Conservation (phyloP, 139 green algal species). For the Picochlorum sp. region DNA sequence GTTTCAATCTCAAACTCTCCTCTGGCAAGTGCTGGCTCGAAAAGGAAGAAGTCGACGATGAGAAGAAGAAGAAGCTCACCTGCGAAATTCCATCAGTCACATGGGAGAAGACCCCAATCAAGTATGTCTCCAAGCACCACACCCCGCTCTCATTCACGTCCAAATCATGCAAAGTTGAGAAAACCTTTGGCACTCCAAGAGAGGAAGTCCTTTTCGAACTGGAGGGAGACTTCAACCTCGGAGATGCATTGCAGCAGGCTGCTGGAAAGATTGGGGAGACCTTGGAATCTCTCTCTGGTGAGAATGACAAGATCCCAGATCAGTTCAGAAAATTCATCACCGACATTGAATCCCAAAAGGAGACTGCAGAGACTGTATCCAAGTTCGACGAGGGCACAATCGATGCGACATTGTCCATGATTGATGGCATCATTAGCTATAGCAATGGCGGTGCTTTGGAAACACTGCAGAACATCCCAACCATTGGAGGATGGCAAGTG, state of each 20-base stretch:
- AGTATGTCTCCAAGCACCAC: constrained; percentile 17
- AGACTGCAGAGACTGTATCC: constrained; percentile 1
- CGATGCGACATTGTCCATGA: background rate
- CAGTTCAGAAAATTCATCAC: background rate
- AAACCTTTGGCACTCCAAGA: constrained; percentile 18
- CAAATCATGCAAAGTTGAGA: constrained; percentile 28
- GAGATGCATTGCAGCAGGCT: background rate
- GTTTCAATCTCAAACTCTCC: background rate
- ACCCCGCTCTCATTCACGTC: constrained; percentile 6
- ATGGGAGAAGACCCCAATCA: constrained; percentile 8
- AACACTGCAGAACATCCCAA: background rate
- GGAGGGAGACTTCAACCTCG: constrained; percentile 11
- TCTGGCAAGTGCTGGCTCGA: background rate
- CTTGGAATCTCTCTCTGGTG: background rate
- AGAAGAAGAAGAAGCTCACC: constrained; percentile 6
- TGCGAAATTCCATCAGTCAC: constrained; percentile 22
- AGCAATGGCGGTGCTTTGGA: background rate
- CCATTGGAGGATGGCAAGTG: background rate
- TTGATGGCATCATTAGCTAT: background rate
- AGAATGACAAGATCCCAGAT: background rate
- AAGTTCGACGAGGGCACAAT: constrained; percentile 2
- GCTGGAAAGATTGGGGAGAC: background rate
- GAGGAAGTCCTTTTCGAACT: constrained; percentile 27
- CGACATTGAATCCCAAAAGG: background rate
- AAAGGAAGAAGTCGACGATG: background rate